A percentile compares a stretch with the other conserved stretches of the same genome.
These are phyloP conservation scores for Scedosporium aurantiacum DNA, from an alignment of 2,329 filamentous ascomycete genomes.

Conservation along the genomic window DNA sequence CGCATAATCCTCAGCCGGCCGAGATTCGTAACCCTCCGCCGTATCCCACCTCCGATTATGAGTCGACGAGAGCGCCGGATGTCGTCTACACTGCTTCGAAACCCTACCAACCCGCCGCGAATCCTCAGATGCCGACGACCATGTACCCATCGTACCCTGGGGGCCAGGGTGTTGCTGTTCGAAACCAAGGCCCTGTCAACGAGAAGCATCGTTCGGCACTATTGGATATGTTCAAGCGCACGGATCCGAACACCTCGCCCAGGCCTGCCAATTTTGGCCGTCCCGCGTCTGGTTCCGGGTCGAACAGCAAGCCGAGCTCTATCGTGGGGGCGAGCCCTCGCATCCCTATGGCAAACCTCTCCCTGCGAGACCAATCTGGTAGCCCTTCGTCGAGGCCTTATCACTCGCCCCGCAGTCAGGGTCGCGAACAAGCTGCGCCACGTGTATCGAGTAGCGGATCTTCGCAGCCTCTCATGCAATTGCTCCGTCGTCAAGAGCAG, in stretches of 20 bases:
- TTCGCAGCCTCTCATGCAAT: conserved; percentile 4
- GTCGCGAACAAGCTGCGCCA: background rate
- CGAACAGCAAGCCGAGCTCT: conserved; percentile 1
- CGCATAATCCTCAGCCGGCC: background rate
- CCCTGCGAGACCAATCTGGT: conserved; percentile 6
- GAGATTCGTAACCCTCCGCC: background rate
- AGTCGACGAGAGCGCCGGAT: background rate
- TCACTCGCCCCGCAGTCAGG: background rate
- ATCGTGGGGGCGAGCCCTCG: conserved; percentile 5
- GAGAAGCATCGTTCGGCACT: conserved; percentile 35
- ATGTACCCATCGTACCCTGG: background rate
- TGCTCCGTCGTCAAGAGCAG: conserved; percentile 10
- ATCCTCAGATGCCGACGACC: background rate
- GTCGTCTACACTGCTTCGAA: background rate
- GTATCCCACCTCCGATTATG: background rate
- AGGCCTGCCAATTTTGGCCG: background rate
- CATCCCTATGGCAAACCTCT: conserved; percentile 7
- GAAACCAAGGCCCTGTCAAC: conserved; percentile 10
- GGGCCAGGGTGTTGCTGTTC: background rate
- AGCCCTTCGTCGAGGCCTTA: background rate
- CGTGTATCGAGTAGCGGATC: conserved; percentile 2
- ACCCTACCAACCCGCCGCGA: background rate
- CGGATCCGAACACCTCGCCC: conserved; percentile 12
- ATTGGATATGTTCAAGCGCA: conserved; percentile 43
- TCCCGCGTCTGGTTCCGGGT: conserved; percentile 11